These are phyloP conservation scores for Ormosia emarginata DNA, from an alignment of 306 rosid species.

Conservation along the genomic window DNA sequence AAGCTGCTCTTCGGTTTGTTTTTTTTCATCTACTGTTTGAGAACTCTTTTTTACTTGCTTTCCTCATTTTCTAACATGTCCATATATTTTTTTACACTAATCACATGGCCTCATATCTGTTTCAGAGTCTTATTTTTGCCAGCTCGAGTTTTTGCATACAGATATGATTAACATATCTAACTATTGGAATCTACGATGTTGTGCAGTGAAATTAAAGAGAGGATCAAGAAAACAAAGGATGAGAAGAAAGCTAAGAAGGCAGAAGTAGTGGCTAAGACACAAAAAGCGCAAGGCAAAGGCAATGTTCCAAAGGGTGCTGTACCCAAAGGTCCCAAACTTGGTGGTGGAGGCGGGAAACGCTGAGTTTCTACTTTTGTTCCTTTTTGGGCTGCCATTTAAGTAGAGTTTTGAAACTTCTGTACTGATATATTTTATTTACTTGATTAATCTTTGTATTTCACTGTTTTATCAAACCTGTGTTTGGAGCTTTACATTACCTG, in stretches of 20 bases:
- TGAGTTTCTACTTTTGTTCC: constrained; percentile 29
- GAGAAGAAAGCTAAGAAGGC: constrained; percentile 92
- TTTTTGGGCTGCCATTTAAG: constrained; percentile 2
- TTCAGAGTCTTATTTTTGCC: too few relatives aligned
- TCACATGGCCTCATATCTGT: background rate
- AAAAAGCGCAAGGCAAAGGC: constrained; percentile 56
- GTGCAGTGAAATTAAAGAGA: constrained; percentile 76
- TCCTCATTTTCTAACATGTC: background rate
- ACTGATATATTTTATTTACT: constrained; percentile 24
- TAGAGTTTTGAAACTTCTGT: constrained; percentile 22
- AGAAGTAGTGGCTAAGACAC: constrained; percentile 60
- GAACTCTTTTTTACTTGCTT: background rate
- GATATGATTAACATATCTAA: background rate
- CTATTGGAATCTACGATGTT: background rate
- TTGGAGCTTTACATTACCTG: constrained; percentile 7
- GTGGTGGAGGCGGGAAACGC: constrained; percentile 92
- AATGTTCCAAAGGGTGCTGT: constrained; percentile 52
- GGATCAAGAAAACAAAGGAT: constrained; percentile 85
- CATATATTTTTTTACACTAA: background rate
- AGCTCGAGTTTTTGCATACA: background rate
- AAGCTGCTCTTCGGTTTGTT: constrained; percentile 74
- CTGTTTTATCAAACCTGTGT: background rate
- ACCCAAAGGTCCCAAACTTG: constrained; percentile 82
- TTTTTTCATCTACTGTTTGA: background rate
- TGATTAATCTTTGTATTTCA: background rate